phyloP scores from a whole-genome alignment of 2,329 filamentous ascomycete genomes.

The Falciphora oryzae region DNA sequence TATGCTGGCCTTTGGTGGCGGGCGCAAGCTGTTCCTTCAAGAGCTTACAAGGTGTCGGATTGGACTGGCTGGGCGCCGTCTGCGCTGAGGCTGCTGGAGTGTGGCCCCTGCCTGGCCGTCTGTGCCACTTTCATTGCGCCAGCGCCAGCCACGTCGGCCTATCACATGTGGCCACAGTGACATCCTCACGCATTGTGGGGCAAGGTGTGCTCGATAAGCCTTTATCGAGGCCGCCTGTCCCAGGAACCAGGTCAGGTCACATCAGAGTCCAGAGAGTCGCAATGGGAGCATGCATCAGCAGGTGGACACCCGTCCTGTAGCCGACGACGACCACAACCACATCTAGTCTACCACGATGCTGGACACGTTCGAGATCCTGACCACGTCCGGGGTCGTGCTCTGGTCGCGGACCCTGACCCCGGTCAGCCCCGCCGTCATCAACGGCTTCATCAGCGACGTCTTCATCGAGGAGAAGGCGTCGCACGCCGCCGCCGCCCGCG shows the following conservation, averaged over 20 bases:
- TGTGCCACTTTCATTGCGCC: too few relatives aligned
- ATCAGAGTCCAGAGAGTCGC: background rate
- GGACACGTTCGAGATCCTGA: slow-evolving; percentile 94
- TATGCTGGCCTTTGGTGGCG: background rate
- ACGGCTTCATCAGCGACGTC: slow-evolving; percentile 91
- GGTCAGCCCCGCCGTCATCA: slow-evolving; percentile 77
- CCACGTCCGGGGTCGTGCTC: slow-evolving; percentile 90
- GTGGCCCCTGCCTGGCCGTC: too few relatives aligned
- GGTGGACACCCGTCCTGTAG: background rate
- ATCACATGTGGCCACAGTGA: slow-evolving; percentile 1
- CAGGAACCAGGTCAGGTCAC: background rate
- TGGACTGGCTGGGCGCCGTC: background rate
- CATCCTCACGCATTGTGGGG: background rate
- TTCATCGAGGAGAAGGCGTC: slow-evolving; percentile 88
- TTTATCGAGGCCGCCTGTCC: background rate
- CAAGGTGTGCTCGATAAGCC: background rate
- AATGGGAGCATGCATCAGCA: background rate
- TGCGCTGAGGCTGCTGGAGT: too few relatives aligned
- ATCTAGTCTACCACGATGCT: slow-evolving; percentile 56
- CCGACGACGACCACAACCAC: background rate
- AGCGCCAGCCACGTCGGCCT: background rate
- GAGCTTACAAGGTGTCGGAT: too few relatives aligned
- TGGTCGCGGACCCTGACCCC: slow-evolving; percentile 87
- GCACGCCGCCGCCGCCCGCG: slow-evolving; percentile 54
- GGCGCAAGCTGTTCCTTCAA: background rate